Evolutionary conservation across 805 yeast species (phyloP), one percentile per base, ranked within the genome.

Genomic region (Yamadazyma tumulicola): DNA sequence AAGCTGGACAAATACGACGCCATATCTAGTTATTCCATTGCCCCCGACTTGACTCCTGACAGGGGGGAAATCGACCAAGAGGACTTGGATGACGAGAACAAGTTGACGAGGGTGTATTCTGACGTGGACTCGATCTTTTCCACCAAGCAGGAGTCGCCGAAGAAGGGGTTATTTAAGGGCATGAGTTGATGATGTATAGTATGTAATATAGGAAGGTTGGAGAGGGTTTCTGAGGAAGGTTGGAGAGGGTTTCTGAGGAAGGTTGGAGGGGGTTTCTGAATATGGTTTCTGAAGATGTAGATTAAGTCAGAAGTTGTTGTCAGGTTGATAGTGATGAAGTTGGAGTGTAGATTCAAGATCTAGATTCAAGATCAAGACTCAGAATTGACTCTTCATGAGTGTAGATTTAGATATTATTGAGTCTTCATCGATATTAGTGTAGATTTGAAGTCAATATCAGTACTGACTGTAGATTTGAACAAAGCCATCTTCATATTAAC

Each of bases 121-220:
- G 49, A 55, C 29, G 55, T 52, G 20, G 52, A 53, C 25, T 54
- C 59, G n/a, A 55, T 55, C 25, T 55, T 55, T 35, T 46, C 52
- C 29, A 53, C 54, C 18, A 52, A 37, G 19, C 11, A 16, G 6
- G 29, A 26, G 6, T 6, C 29, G 5, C 19, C 19, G 8, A 24
- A 24, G 27, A 24, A 6, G 6, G 14, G 12, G 13, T 24, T 24
- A 7, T 24, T 11, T 24, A 24, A 24, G 11, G 23, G n/a, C 12
- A 24, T 11, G 7, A 24, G 14, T 24, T 24, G 23, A 20, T 11
- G 11, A 7, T 24, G 29, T 15, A 26, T 26, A 26, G 18, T 13
- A 14, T 14, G 29, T 26, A 21, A 9, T 21, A 21, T 21, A 21
- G 23, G 23, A 21, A 21, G 9, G 23, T 9, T 9, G 9, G 23